phyloP scores from a whole-genome alignment of 2,329 filamentous ascomycete genomes.

The Penicillium sp. region DNA sequence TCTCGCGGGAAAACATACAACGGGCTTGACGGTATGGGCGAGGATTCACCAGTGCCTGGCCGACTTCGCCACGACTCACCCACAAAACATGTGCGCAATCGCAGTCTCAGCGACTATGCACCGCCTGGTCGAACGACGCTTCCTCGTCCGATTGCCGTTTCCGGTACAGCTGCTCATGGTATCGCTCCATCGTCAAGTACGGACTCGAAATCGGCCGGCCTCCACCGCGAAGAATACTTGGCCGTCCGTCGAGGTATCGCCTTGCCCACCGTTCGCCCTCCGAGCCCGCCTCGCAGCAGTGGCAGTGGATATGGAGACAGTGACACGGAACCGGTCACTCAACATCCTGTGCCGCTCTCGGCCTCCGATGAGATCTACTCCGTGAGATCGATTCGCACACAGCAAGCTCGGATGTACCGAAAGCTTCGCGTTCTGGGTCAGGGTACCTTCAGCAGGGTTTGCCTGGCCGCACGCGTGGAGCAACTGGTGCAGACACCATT shows the following conservation, averaged over 20 bases:
- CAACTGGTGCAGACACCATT: slow-evolving; percentile 41
- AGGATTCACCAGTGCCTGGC: slow-evolving; percentile 23
- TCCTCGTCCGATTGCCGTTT: slow-evolving; percentile 71
- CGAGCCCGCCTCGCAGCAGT: slow-evolving; percentile 80
- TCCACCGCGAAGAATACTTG: slow-evolving; percentile 77
- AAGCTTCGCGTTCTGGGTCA: slow-evolving; percentile 79
- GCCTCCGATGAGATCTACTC: slow-evolving; percentile 63
- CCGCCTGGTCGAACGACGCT: slow-evolving; percentile 66
- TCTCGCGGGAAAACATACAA: slow-evolving; percentile 43
- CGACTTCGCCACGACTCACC: slow-evolving; percentile 28
- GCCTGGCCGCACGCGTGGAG: slow-evolving; percentile 80
- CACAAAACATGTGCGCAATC: slow-evolving; percentile 63
- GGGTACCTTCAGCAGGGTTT: slow-evolving; percentile 92
- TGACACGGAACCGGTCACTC: slow-evolving; percentile 40
- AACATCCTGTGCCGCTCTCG: slow-evolving; percentile 18
- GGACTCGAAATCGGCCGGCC: slow-evolving; percentile 35
- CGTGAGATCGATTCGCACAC: slow-evolving; percentile 63
- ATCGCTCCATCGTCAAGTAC: slow-evolving; percentile 51
- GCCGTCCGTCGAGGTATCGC: slow-evolving; percentile 75
- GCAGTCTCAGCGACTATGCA: slow-evolving; percentile 85
- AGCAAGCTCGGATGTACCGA: slow-evolving; percentile 74
- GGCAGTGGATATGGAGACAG: slow-evolving; percentile 55
- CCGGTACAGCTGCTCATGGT: slow-evolving; percentile 51
- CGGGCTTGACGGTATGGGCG: slow-evolving; percentile 33
- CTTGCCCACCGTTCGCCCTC: slow-evolving; percentile 58